Percentiles rank a stretch among this genome's conserved stretches.
Conservation (phyloP, 805 yeast species). For the Kuraishia floccosa region DNA sequence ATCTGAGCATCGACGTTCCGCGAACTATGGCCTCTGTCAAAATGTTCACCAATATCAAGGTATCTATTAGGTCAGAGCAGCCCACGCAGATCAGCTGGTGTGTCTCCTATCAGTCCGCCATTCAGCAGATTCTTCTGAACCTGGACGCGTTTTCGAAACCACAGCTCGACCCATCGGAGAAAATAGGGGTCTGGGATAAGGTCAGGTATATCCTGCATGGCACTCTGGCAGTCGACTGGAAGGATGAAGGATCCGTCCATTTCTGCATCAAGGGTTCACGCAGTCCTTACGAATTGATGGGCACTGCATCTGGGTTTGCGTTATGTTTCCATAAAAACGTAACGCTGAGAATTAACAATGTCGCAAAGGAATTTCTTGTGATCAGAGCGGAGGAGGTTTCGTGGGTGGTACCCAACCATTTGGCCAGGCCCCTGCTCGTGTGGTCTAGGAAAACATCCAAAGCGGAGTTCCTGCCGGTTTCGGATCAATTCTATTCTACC, state of each 20-base stretch:
- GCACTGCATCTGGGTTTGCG: constrained; percentile 64
- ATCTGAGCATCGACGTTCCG: constrained; percentile 52
- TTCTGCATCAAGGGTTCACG: constrained; percentile 63
- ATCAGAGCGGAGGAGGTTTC: constrained; percentile 51
- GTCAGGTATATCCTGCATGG: constrained; percentile 71
- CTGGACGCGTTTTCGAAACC: constrained; percentile 84
- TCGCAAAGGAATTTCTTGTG: constrained; percentile 56
- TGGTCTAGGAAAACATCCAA: constrained; percentile 25
- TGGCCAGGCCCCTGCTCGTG: constrained; percentile 37
- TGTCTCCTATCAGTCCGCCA: constrained; percentile 70
- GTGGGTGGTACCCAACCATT: constrained; percentile 70
- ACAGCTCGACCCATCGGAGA: constrained; percentile 76
- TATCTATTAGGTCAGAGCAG: constrained; percentile 38
- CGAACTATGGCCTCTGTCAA: constrained; percentile 72
- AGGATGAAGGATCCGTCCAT: constrained; percentile 37
- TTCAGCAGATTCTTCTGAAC: constrained; percentile 67
- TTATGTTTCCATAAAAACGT: constrained; percentile 61
- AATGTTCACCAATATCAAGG: constrained; percentile 47
- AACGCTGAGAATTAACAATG: constrained; percentile 47
- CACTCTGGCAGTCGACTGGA: constrained; percentile 38
- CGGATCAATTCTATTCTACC: constrained; percentile 7
- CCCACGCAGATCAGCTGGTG: constrained; percentile 79
- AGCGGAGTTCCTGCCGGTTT: constrained; percentile 5
- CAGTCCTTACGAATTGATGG: constrained; percentile 67
- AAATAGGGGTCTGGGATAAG: constrained; percentile 92